Conservation (phyloP, 148 eudicot species). For the Rhododendron vialii region DNA sequence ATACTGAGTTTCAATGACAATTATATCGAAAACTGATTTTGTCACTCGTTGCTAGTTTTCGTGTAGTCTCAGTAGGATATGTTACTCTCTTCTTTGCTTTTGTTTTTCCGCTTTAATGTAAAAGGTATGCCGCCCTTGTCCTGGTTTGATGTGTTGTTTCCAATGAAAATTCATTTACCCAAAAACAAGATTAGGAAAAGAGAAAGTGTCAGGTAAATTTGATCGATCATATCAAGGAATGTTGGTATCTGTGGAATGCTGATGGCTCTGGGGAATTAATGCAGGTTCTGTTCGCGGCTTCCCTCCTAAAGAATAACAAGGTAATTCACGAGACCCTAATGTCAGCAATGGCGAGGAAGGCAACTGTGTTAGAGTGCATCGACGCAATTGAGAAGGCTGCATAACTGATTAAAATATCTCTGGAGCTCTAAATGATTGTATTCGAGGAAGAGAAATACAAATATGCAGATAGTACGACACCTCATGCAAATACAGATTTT, state of each 20-base stretch:
- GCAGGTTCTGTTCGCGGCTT: slow-evolving; percentile 82
- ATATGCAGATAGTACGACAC: background rate
- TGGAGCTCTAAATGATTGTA: background rate
- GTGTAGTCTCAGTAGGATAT: background rate
- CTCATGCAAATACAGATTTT: background rate
- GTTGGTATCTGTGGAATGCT: background rate
- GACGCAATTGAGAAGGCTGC: slow-evolving; percentile 72
- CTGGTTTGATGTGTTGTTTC: background rate
- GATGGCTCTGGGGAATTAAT: background rate
- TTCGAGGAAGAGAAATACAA: background rate
- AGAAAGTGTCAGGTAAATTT: background rate
- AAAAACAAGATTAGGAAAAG: background rate
- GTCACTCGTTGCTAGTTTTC: background rate
- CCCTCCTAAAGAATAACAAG: slow-evolving; percentile 75
- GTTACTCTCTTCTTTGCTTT: background rate
- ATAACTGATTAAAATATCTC: background rate
- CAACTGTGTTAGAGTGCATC: slow-evolving; percentile 76
- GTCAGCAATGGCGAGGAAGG: slow-evolving; percentile 78
- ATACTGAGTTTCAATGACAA: background rate
- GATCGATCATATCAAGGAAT: background rate
- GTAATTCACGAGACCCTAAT: slow-evolving; percentile 71
- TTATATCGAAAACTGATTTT: background rate
- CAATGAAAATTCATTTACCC: background rate
- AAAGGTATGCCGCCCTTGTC: background rate
- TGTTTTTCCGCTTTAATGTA: background rate